Evolutionary conservation across 352 stramenopile genomes (phyloP), one percentile per base, ranked within the genome.

Genomic region (Pythium grandisporangium): DNA sequence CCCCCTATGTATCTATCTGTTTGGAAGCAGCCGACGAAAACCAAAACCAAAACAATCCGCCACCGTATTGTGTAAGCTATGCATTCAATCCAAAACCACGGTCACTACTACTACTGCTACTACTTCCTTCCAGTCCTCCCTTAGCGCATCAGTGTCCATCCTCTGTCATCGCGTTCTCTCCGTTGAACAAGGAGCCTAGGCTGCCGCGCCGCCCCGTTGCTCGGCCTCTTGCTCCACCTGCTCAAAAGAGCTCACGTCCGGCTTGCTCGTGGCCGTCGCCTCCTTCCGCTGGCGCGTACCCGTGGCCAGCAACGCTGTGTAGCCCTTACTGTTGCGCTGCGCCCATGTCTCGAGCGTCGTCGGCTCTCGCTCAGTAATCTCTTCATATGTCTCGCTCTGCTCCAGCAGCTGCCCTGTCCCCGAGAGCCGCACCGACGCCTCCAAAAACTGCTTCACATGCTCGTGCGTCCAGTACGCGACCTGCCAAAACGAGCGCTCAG

Each of bases 291-390:
- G 43, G 27, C 49, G 45, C 34, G 26, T 13, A 35, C 27, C 34
- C 30, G 23, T 24, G 22, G 37, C 48, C 20, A 86, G 59, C 21
- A 60, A 49, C 14, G 66, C 53, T 5, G 67, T 73, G 49, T 76
- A 69, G 29, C 58, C 42, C 38, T 81, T 83, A 21, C 61, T 51
- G 39, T 84, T 58, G 17, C 41, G 47, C 19, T 66, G 35, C 1
- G 71, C 67, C 73, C 73, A 87, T 14, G 61, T 34, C 16, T 82
- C 73, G 13, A 84, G 46, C 25, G 66, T 58, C 8, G 77, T 53
- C 4, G 70, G 59, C 33, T 48, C 17, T 21, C 67, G 67, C 27
- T 87, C 70, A 2, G 68, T 83, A 19, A 87, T 41, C 13, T 81
- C 61, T 22, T 81, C 51, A 45, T 79, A 87, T 16, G 42, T 63